Conservation (phyloP, 2,329 filamentous ascomycete species). For the Aspergillus terreus region DNA sequence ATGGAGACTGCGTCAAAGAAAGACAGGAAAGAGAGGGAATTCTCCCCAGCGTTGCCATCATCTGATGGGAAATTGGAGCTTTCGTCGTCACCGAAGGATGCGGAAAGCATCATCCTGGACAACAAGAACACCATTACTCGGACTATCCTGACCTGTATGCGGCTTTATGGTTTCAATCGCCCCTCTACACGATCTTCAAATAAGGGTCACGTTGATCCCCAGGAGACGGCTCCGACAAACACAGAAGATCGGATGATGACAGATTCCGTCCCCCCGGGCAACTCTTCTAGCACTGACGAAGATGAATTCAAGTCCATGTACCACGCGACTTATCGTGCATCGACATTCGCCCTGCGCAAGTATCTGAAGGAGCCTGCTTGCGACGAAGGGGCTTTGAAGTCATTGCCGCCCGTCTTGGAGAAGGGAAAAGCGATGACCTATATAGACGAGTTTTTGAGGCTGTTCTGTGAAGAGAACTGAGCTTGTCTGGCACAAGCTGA, state of each 20-base stretch:
- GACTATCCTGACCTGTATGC: conserved; percentile 43
- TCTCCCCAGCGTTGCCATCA: conserved; percentile 13
- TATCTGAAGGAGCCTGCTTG: conserved; percentile 28
- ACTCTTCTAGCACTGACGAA: conserved; percentile 24
- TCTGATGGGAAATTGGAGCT: conserved; percentile 15
- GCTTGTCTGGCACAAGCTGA: conserved; percentile 16
- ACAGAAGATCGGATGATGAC: conserved; percentile 10
- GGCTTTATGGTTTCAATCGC: conserved; percentile 41
- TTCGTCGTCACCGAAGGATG: conserved; percentile 19
- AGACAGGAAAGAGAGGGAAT: conserved; percentile 8
- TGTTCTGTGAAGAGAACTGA: conserved; percentile 40
- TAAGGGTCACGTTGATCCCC: background rate
- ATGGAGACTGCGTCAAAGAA: conserved; percentile 17
- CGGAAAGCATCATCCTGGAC: conserved; percentile 28
- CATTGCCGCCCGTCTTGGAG: conserved; percentile 24
- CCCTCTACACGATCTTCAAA: conserved; percentile 19
- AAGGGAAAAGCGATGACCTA: conserved; percentile 39
- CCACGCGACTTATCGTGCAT: conserved; percentile 42
- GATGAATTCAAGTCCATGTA: conserved; percentile 44
- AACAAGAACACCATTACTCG: conserved; percentile 41
- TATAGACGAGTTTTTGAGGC: conserved; percentile 38
- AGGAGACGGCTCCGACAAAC: conserved; percentile 5
- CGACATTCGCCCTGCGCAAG: conserved; percentile 40
- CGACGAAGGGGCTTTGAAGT: conserved; percentile 2
- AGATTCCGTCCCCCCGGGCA: conserved; percentile 5